These are phyloP conservation scores for Dendrobium huoshanense DNA, from an alignment of 106 monocot genomes.

Conservation along the genomic window DNA sequence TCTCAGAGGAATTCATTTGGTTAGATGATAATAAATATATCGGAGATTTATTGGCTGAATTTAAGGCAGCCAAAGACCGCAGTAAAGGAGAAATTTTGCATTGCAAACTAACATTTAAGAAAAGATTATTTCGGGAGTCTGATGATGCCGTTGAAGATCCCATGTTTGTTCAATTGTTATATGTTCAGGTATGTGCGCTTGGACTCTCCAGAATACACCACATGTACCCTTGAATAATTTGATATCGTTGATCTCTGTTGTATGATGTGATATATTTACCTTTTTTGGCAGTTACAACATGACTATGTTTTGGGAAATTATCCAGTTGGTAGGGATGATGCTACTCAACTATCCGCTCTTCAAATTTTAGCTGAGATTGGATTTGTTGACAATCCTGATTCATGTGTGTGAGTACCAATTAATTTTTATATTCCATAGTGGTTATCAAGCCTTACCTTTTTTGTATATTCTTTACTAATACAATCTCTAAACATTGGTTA, in stretches of 20 bases:
- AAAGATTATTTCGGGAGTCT: slow-evolving; percentile 90
- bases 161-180: slow-evolving; percentile 95
- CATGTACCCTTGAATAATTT: not conserved
- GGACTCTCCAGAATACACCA: not conserved
- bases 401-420: slow-evolving; percentile 58
- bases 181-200: slow-evolving; percentile 73
- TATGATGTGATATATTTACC: not conserved
- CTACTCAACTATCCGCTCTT: slow-evolving; percentile 85
- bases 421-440: not conserved
- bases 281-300: slow-evolving; percentile 75
- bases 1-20: slow-evolving; percentile 87
- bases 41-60: slow-evolving; percentile 86
- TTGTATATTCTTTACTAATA: not conserved
- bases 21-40: slow-evolving; percentile 99
- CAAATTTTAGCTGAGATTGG: slow-evolving; percentile 96
- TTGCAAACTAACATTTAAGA: slow-evolving; percentile 92
- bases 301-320: slow-evolving; percentile 98
- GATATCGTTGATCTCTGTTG: not conserved
- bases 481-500: not conserved
- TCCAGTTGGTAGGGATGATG: slow-evolving; percentile 96
- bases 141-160: slow-evolving; percentile 93
- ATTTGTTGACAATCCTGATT: slow-evolving; percentile 69
- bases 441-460: not conserved
- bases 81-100: slow-evolving; percentile 96
- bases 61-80: slow-evolving; percentile 90